These are phyloP conservation scores for Saccharomycopsis hybrid DNA, from an alignment of 1,139 yeast genomes.

Conservation along the genomic window DNA sequence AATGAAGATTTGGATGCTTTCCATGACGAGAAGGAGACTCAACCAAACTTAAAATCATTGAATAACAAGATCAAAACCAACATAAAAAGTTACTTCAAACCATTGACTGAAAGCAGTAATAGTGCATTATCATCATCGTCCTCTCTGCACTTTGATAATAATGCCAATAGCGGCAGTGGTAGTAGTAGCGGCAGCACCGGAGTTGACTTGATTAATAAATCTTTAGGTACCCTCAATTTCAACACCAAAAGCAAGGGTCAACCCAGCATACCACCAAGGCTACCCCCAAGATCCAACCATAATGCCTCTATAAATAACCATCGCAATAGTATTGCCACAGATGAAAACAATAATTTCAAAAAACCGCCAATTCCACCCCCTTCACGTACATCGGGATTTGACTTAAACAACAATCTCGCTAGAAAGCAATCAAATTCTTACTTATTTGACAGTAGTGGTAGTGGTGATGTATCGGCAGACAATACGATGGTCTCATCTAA, in stretches of 20 bases:
- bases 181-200: too few relatives aligned
- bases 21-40: conserved; percentile 7
- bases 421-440: too few relatives aligned
- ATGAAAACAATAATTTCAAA: too few relatives aligned
- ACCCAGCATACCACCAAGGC: conserved; percentile 9
- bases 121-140: too few relatives aligned
- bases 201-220: neutral
- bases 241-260: neutral
- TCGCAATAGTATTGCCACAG: conserved; percentile 25
- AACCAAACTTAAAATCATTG: neutral
- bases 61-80: conserved; percentile 8
- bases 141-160: too few relatives aligned
- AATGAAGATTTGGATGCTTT: neutral
- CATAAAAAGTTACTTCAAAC: conserved; percentile 13
- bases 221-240: neutral
- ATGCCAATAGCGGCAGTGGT: too few relatives aligned
- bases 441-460: too few relatives aligned
- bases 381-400: neutral
- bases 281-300: conserved; percentile 9
- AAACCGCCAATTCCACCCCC: conserved; percentile 4
- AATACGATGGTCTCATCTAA: too few relatives aligned
- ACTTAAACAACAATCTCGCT: too few relatives aligned
- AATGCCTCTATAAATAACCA: conserved; percentile 24
- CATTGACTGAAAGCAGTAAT: conserved; percentile 5
- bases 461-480: too few relatives aligned